Evolutionary conservation across 2,329 filamentous ascomycete genomes (phyloP), one percentile per base, ranked within the genome.

Genomic region (Fusarium papillatum): DNA sequence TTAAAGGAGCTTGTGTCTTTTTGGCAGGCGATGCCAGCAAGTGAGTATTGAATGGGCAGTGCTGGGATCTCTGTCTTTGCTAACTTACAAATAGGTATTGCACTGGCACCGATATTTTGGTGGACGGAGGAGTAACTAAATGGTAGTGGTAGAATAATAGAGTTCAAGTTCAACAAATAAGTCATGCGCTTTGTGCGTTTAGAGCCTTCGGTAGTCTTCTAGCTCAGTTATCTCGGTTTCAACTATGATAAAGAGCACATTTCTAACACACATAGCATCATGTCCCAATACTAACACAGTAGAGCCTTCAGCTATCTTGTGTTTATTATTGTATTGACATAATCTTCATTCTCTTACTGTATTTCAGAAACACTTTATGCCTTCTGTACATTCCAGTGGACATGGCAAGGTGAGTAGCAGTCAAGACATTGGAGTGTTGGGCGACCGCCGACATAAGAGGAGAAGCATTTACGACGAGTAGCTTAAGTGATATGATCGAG

Each of bases 1-100:
- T 89, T 36, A 85, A 85, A 77, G 87, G 87, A 14, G 86, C 84
- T 1, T 87, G 86, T 75, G 84, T 88, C 2, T 88, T 88, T 63
- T 72, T 88, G 50, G 87, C 86, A 1, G 86, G 86, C 60, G 86
- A 88, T 75, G 87, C 86, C 1, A 88, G 86, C 74, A 80, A 76
- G 74, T 87, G 84, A 71, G 85, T 84, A 17, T 29, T 5, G 17
- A 19, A 11, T 24, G 19, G 1, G 46, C 10, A 29, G 19, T 50
- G 4, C 19, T 11, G 8, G 8, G 6, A 55, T 55, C 24, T 4
- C 9, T 29, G 29, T 17, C 19, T 50, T 7, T 41, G 22, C 38
- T 63, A 22, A 63, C 60, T 34, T n/a, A 11, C 10, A 7, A 5
- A 4, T 39, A 82, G 76, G 19, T 83, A 83, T 34, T 83, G 82